These are phyloP conservation scores for Kluyveromyces sp. DNA, from an alignment of 1,139 yeast species.

Conservation along the genomic window DNA sequence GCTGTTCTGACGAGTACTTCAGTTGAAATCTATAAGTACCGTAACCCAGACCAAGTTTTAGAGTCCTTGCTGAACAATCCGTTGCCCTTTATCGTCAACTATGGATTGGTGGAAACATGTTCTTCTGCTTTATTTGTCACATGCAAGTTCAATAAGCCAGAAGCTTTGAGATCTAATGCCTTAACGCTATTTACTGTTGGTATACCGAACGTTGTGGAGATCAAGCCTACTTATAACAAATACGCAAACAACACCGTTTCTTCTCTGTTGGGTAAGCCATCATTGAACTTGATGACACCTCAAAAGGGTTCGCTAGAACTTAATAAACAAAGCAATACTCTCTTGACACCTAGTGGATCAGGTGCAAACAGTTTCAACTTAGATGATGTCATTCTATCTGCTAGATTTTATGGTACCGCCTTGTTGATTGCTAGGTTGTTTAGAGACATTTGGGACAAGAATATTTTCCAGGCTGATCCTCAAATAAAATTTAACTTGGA, in stretches of 20 bases:
- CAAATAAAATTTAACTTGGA: conserved; percentile 37
- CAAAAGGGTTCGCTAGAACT: conserved; percentile 13
- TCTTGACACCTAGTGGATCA: conserved; percentile 9
- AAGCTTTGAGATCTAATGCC: conserved; percentile 37
- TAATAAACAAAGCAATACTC: conserved; percentile 9
- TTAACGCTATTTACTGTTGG: conserved; percentile 36
- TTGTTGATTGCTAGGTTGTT: conserved; percentile 71
- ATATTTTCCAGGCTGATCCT: conserved; percentile 48
- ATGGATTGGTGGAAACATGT: conserved; percentile 73
- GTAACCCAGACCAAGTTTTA: conserved; percentile 73
- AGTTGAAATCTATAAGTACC: conserved; percentile 64
- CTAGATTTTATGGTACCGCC: conserved; percentile 88
- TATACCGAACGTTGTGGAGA: conserved; percentile 34
- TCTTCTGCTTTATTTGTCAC: conserved; percentile 80
- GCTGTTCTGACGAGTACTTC: conserved; percentile 81
- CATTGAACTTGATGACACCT: conserved; percentile 21
- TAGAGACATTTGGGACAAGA: conserved; percentile 68
- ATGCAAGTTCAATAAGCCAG: conserved; percentile 62
- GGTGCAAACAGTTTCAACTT: conserved; percentile 31
- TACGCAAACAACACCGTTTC: conserved; percentile 27
- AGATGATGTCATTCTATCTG: conserved; percentile 79
- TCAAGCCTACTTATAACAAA: conserved; percentile 32
- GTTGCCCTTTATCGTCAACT: conserved; percentile 44
- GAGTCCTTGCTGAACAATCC: conserved; percentile 57
- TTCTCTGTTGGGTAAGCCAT: conserved; percentile 23